Evolutionary conservation across 768 basidiomycete species (phyloP).

Genomic region (Termitomyces sp.): DNA sequence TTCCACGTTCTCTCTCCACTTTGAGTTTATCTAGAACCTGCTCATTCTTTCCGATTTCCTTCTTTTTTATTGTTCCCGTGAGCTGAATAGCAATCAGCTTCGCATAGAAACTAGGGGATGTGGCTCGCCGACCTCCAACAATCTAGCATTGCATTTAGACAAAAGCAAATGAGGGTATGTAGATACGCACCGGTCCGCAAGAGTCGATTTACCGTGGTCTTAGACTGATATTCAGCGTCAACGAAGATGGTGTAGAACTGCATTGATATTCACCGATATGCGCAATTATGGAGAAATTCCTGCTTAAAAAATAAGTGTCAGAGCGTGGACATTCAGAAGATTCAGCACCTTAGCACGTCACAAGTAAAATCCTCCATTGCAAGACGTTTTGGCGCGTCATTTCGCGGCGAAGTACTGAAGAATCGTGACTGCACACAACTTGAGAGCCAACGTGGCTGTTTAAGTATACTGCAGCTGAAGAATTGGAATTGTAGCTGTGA

Average conservation of each 20-base stretch:
- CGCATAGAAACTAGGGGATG: neutral
- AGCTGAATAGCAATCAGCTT: slow-evolving; percentile 43
- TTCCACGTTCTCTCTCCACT: slow-evolving; percentile 94
- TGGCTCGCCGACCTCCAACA: slow-evolving; percentile 60
- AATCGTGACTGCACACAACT: slow-evolving; percentile 12
- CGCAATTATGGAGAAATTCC: slow-evolving; percentile 95
- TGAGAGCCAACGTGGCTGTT: slow-evolving; percentile 4
- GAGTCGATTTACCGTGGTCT: slow-evolving; percentile 94
- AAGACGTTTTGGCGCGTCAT: slow-evolving; percentile 28
- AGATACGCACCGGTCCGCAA: slow-evolving; percentile 71
- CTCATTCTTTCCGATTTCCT: slow-evolving; percentile 61
- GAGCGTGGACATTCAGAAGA: neutral
- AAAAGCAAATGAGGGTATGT: neutral
- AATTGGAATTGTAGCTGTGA: slow-evolving; percentile 15
- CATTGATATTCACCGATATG: slow-evolving; percentile 65
- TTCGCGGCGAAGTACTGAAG: slow-evolving; percentile 26
- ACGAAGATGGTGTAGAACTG: neutral
- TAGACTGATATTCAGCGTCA: slow-evolving; percentile 2
- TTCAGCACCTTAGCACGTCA: slow-evolving; percentile 57
- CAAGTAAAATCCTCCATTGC: slow-evolving; percentile 61
- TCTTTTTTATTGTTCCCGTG: slow-evolving; percentile 79
- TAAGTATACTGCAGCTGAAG: slow-evolving; percentile 23
- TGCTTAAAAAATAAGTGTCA: slow-evolving; percentile 19
- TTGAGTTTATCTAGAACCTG: slow-evolving; percentile 93
- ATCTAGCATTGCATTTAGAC: slow-evolving; percentile 29